Conservation (phyloP, 345 rosid genomes). For the Fremontodendron californicum region DNA sequence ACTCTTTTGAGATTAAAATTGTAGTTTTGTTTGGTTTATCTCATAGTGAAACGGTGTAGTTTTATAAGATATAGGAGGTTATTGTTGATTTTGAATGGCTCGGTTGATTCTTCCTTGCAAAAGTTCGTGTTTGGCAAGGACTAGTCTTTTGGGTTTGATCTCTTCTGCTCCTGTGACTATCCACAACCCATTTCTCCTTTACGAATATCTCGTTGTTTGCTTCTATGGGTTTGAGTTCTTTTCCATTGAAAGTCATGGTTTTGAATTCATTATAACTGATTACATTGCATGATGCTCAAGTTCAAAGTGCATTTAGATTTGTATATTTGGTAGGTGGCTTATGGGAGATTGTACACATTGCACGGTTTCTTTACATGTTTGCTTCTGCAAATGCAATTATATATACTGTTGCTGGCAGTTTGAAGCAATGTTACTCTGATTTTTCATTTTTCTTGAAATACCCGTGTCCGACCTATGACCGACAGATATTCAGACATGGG, state of each 20-base stretch:
- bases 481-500: too few species aligned
- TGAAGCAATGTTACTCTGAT: too few species aligned
- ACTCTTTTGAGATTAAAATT: not conserved
- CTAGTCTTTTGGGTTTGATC: conserved; percentile 72
- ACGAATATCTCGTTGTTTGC: not conserved
- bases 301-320: not conserved
- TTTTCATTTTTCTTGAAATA: too few species aligned
- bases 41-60: conserved; percentile 10
- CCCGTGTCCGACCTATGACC: too few species aligned
- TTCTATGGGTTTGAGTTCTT: not conserved
- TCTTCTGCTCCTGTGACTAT: conserved; percentile 78
- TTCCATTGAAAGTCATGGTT: not conserved
- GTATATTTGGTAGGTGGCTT: not conserved
- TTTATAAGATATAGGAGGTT: conserved; percentile 8
- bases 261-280: not conserved
- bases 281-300: not conserved
- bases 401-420: not conserved
- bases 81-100: conserved; percentile 51
- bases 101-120: conserved; percentile 76
- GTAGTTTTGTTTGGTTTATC: not conserved
- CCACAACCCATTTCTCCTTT: conserved; percentile 11
- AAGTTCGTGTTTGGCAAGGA: conserved; percentile 65
- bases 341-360: not conserved
- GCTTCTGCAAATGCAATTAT: not conserved
- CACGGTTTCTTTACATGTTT: not conserved